phyloP scores from a whole-genome alignment of 2,329 filamentous ascomycete genomes.

The Dothideomycetidae sp. region DNA sequence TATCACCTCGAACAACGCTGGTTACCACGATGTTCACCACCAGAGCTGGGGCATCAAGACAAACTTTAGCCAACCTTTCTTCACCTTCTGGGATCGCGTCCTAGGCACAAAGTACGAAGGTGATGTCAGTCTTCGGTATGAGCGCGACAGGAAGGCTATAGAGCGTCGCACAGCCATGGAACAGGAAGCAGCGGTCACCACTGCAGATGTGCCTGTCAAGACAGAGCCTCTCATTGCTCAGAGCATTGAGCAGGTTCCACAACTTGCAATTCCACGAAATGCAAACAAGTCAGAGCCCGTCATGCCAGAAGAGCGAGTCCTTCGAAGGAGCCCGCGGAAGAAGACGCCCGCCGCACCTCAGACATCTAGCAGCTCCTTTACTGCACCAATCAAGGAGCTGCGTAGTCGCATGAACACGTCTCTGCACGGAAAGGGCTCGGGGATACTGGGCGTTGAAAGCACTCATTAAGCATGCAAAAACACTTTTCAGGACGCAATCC shows the following conservation, averaged over 20 bases:
- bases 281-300: conserved; percentile 11
- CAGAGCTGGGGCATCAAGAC: conserved; percentile 99
- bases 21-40: conserved; percentile 96
- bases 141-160: conserved; percentile 36
- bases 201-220: conserved; percentile 22
- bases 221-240: conserved; percentile 24
- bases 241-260: conserved; percentile 6
- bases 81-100: conserved; percentile 84
- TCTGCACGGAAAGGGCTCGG: conserved; percentile 31
- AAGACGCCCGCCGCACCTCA: conserved; percentile 26
- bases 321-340: conserved; percentile 29
- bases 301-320: conserved; percentile 15
- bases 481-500: too few relatives aligned
- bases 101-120: conserved; percentile 70
- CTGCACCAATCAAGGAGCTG: conserved; percentile 11
- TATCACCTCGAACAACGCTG: conserved; percentile 86
- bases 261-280: conserved; percentile 7
- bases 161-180: conserved; percentile 22
- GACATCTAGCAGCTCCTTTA: conserved; percentile 20
- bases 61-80: conserved; percentile 71
- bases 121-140: conserved; percentile 45
- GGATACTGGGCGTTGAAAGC: conserved; percentile 33
- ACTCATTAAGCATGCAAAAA: conserved; percentile 19
- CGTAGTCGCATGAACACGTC: conserved; percentile 19
- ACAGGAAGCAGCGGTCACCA: conserved; percentile 42